Conservation (phyloP, 1,284 basidiomycete species). For the Leccinum cinnamomeum region DNA sequence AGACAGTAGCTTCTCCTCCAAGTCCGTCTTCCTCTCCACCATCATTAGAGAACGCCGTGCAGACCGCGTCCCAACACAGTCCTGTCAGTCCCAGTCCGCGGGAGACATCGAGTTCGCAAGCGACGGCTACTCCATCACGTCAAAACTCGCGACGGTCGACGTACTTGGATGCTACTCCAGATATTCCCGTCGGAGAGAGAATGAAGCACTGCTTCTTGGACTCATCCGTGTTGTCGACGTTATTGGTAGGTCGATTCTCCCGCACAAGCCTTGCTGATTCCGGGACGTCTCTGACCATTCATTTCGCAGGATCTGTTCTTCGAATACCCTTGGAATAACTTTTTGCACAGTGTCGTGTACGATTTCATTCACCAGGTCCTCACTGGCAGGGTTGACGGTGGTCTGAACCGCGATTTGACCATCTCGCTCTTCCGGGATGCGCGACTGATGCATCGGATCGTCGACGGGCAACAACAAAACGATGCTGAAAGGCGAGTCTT, state of each 20-base stretch:
- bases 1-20: slow-evolving; percentile 31
- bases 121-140: slow-evolving; percentile 47
- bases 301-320: slow-evolving; percentile 83
- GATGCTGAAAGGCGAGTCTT: slow-evolving; percentile 65
- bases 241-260: slow-evolving; percentile 57
- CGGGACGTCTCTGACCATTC: neutral
- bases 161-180: slow-evolving; percentile 32
- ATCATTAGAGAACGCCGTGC: slow-evolving; percentile 32
- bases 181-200: slow-evolving; percentile 63
- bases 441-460: slow-evolving; percentile 75
- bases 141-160: slow-evolving; percentile 51
- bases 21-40: slow-evolving; percentile 26
- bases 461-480: slow-evolving; percentile 81
- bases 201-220: slow-evolving; percentile 79
- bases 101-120: slow-evolving; percentile 36
- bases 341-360: slow-evolving; percentile 96
- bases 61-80: slow-evolving; percentile 23
- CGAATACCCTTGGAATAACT: slow-evolving; percentile 97
- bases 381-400: slow-evolving; percentile 77
- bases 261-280: neutral
- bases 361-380: slow-evolving; percentile 96
- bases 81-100: slow-evolving; percentile 33
- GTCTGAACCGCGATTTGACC: slow-evolving; percentile 79
- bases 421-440: slow-evolving; percentile 82
- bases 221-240: slow-evolving; percentile 65